Evolutionary conservation across 148 eudicot genomes (phyloP), one percentile per base, ranked within the genome.

Genomic region (Dianthus caryophyllus): DNA sequence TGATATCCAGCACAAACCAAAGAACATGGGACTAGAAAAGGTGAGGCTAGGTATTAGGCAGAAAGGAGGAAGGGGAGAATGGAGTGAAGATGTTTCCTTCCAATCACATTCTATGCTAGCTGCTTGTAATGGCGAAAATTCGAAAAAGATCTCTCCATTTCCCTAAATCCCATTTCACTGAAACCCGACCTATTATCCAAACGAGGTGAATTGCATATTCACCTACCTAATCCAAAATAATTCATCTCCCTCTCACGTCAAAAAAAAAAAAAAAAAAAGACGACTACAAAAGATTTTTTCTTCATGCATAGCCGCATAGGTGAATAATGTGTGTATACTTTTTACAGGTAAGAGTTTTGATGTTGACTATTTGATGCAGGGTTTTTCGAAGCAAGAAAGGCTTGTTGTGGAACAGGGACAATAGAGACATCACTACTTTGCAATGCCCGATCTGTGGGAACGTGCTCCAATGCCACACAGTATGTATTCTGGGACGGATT

Each of bases 401-500:
- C 89, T 64, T 85, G 96, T 68, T 83, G 94, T 66, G 90, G 96
- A 51, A 89, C 98, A 2, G 92, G 94, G 16, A 85, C 88, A 21
- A 71, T 93, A 8, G 96, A 93, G 67, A 87, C 91, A 33, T 87
- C 98, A 18, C 39, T 81, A 66, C 87, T 93, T 16, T 89, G 95
- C 80, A 88, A 92, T 66, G 76, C 73, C 53, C 79, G 86, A 69
- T 84, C 94, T 0, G 59, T 78, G 14, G 96, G 91, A 5, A 89
- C 96, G 52, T 87, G 96, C 76, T 75, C 85, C 22, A 91, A 87
- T 68, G 87, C 96, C 39, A 80, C 89, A 62, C 62, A 80, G 64
- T 86, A 85, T 20, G 82, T 91, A 38, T 88, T 86, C 71, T 84
- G 95, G 97, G 97, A 88, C 65, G 96, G 96, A 41, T 87, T 86